Base-by-base conservation (phyloP, 2,329 filamentous ascomycete genomes). In the Diplodia scrobiculata region DNA sequence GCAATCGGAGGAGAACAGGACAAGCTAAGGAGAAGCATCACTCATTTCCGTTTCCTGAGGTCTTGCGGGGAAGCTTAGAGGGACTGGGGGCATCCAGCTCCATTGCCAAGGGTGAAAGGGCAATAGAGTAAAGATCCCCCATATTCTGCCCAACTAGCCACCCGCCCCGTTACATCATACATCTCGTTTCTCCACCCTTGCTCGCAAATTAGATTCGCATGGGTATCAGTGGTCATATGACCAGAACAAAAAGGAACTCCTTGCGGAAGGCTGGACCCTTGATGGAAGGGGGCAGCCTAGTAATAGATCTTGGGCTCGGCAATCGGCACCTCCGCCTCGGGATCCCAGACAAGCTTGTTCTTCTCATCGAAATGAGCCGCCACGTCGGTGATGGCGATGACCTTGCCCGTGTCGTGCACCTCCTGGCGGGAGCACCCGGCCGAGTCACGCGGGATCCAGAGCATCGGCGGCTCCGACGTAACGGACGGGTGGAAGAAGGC, bases 361-460 rank as follows among this genome's bases (percentile, higher is more conserved):
- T 82, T 77, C 70, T 80, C 79, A 67, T 82, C 76, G 50, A 82
- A 75, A n/a, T 71, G 70, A 17, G 80, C 80, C 52, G 77, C 79
- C 54, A 81, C 79, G 63, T 82, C 80, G 6, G 80, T 81, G 5
- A 79, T 79, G 27, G 71, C 55, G 13, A 83, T 67, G 45, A 67
- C n/a, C 59, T 67, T 64, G 0, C 74, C 74, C 4, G 76, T 73
- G n/a, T 74, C 75, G 65, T 78, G 78, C 21, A 81, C 77, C 69
- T 82, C 80, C 59, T 80, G 74, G 68, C 74, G 74, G 5, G 75
- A 77, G 19, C 81, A 76, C 5, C 81, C 81, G 70, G 79, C 74
- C 14, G 75, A 73, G 67, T 83, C 81, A 11, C 72, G 72, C 0
- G 80, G 78, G n/a, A 82, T 79, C 81, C 81, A 83, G 11, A 83